Evolutionary conservation across 805 yeast genomes (phyloP).

Genomic region (Candida gorgasii): DNA sequence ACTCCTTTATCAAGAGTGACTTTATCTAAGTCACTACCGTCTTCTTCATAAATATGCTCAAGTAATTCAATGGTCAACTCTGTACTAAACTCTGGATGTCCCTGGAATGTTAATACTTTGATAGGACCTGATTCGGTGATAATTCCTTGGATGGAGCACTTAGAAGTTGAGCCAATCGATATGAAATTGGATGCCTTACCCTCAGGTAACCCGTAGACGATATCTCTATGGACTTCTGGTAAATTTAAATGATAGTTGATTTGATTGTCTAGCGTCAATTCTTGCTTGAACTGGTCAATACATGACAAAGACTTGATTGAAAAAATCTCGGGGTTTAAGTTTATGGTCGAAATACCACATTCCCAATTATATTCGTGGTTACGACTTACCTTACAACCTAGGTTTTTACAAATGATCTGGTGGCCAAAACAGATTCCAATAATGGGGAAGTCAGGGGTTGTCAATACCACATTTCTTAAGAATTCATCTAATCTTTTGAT

Average conservation of each 20-base stretch:
- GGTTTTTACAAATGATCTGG: conserved; percentile 67
- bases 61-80: conserved; percentile 30
- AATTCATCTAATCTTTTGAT: conserved; percentile 40
- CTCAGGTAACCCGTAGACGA: conserved; percentile 40
- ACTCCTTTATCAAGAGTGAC: conserved; percentile 28
- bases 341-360: conserved; percentile 56
- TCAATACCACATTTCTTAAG: conserved; percentile 21
- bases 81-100: conserved; percentile 80
- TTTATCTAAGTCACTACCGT: conserved; percentile 20
- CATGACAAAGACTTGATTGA: conserved; percentile 17
- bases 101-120: conserved; percentile 71
- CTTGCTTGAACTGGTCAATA: conserved; percentile 33
- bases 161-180: conserved; percentile 53
- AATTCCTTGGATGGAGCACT: conserved; percentile 68
- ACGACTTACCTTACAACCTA: conserved; percentile 60
- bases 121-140: conserved; percentile 43
- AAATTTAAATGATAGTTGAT: conserved; percentile 31
- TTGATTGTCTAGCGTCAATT: conserved; percentile 16
- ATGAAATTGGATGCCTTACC: conserved; percentile 32
- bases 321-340: conserved; percentile 43
- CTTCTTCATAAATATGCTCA: conserved; percentile 18
- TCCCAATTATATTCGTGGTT: conserved; percentile 71
- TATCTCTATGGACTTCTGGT: conserved; percentile 40
- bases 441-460: conserved; percentile 35
- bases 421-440: conserved; percentile 88